Evolutionary conservation across 306 rosid genomes (phyloP), one percentile per base, ranked within the genome.

Genomic region (Inga oerstediana): DNA sequence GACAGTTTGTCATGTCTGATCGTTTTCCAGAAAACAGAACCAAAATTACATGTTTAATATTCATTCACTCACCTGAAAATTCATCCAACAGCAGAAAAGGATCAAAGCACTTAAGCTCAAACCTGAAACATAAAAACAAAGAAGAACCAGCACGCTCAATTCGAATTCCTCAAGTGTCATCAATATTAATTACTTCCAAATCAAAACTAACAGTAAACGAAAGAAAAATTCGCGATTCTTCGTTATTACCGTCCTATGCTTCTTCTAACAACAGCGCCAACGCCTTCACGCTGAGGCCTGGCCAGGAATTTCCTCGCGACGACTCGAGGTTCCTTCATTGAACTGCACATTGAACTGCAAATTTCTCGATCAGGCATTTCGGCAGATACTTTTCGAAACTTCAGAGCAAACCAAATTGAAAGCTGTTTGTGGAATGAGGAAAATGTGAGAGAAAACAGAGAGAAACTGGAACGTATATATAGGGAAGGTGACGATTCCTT

Each of bases 21-120:
- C 54, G 22, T 19, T 49, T 22, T 20, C 5, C 76, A 52, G 14
- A 77, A 70, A 59, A 22, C 84, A 85, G 70, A 85, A 72, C 35
- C 66, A 78, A 75, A 80, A 59, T 59, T 52, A n/a, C 44, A 76
- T 73, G 77, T 66, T 22, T 10, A 54, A 54, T 17, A 58, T 9
- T 22, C 30, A 58, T 24, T 73, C 24, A 66, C 90, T 86, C 88
- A 95, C 98, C 94, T 80, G 97, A 95, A 88, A 95, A 95, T 84
- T 95, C 99, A 89, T 93, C 99, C 88, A 95, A 79, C 79, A 81
- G 85, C 84, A 95, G 98, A 67, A 95, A 95, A 78, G 99, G 99
- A 89, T 95, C 99, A 66, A 95, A 95, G 89, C 91, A 84, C 87
- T 88, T 92, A 54, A 96, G 91, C 90, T 96, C 99, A 89, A 92